Evolutionary conservation across 2,329 filamentous ascomycete species (phyloP).

Genomic region (Diaporthe aspalathi): DNA sequence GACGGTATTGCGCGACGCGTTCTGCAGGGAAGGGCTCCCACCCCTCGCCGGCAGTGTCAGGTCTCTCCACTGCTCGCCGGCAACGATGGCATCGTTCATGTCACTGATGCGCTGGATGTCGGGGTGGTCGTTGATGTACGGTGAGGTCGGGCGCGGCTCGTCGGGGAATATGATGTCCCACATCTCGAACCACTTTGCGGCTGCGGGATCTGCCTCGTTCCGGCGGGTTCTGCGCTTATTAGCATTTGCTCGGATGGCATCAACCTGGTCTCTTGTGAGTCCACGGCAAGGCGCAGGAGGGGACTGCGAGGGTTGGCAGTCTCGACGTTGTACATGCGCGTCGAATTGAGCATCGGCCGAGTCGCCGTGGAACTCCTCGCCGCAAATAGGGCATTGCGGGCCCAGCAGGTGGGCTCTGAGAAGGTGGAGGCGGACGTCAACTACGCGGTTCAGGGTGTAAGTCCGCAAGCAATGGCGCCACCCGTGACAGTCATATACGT

Average conservation of each 20-base stretch:
- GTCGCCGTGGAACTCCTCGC: not conserved
- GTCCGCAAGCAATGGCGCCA: not conserved
- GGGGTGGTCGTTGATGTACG: not conserved
- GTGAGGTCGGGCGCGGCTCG: not conserved
- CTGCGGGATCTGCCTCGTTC: too few relatives aligned
- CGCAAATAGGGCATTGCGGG: not conserved
- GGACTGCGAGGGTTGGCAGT: not conserved
- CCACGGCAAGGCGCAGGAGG: not conserved
- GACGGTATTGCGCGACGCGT: too few relatives aligned
- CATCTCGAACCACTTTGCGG: constrained; percentile 20
- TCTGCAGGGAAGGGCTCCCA: too few relatives aligned
- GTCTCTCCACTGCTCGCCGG: not conserved
- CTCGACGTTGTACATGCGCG: not conserved
- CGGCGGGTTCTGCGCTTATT: not conserved
- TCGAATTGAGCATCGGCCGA: not conserved
- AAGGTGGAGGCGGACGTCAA: not conserved
- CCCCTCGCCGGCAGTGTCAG: too few relatives aligned
- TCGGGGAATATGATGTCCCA: not conserved
- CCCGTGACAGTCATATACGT: not conserved
- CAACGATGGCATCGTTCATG: not conserved
- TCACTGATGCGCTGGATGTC: not conserved
- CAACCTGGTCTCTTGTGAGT: not conserved
- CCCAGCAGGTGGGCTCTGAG: not conserved
- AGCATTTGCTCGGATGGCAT: not conserved
- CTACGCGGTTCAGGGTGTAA: not conserved